Conservation (phyloP, 768 basidiomycete genomes). For the Holtermannia corniformis region DNA sequence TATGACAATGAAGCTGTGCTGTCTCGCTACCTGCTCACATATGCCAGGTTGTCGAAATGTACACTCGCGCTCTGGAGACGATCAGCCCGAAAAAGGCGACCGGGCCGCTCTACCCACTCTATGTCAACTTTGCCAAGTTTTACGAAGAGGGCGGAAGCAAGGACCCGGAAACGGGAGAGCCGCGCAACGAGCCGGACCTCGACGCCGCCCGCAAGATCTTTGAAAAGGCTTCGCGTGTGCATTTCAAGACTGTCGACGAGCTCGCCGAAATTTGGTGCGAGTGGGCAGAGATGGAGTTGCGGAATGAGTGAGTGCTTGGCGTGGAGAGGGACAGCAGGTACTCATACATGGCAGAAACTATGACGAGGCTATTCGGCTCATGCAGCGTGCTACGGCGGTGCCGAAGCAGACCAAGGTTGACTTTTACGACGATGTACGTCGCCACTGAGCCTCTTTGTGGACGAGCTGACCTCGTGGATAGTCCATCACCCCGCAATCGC, state of each 20-base stretch:
- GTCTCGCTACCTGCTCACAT: not conserved
- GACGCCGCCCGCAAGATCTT: constrained; percentile 82
- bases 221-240: constrained; percentile 83
- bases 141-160: constrained; percentile 86
- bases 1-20: constrained; percentile 29
- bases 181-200: constrained; percentile 66
- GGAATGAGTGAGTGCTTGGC: constrained; percentile 65
- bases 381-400: constrained; percentile 89
- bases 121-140: constrained; percentile 91
- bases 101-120: constrained; percentile 78
- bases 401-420: constrained; percentile 84
- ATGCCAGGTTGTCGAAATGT: constrained; percentile 78
- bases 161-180: constrained; percentile 46
- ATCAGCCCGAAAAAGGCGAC: constrained; percentile 81
- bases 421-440: constrained; percentile 84
- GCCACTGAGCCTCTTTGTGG: not conserved
- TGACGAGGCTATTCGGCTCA: constrained; percentile 85
- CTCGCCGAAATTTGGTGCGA: constrained; percentile 98
- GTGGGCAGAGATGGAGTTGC: constrained; percentile 96
- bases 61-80: constrained; percentile 77
- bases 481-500: constrained; percentile 73
- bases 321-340: not conserved
- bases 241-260: constrained; percentile 92
- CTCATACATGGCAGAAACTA: constrained; percentile 60
- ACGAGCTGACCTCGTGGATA: constrained; percentile 40